Conservation (phyloP, 805 yeast species). For the Candida vartiovaarae region DNA sequence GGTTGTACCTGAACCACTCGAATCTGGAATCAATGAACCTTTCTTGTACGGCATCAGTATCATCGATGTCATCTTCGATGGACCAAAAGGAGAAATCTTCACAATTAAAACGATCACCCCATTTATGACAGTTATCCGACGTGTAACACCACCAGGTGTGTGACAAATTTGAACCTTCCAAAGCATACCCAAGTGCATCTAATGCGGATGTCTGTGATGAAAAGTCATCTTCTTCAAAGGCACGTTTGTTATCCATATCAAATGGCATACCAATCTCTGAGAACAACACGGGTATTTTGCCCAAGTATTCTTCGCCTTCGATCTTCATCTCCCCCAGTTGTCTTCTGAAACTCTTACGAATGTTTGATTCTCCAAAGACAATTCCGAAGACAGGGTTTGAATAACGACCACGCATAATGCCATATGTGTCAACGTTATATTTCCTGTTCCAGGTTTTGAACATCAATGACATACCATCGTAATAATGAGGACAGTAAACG, state of each 20-base stretch:
- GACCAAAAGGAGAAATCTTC: conserved; percentile 92
- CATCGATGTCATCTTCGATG: conserved; percentile 40
- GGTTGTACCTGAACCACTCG: conserved; percentile 1
- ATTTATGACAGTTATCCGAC: conserved; percentile 60
- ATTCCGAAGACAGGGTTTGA: conserved; percentile 64
- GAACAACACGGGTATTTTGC: conserved; percentile 69
- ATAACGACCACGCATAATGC: conserved; percentile 76
- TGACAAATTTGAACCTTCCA: conserved; percentile 66
- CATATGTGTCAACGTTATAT: conserved; percentile 85
- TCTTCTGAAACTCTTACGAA: conserved; percentile 59
- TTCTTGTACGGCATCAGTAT: background rate
- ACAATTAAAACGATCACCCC: conserved; percentile 92
- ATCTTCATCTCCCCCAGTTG: conserved; percentile 61
- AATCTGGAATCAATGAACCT: conserved; percentile 1
- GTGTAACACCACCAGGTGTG: conserved; percentile 87
- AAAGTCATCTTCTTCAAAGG: conserved; percentile 63
- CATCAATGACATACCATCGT: conserved; percentile 92
- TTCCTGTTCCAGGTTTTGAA: conserved; percentile 80
- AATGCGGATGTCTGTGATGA: conserved; percentile 71
- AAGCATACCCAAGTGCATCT: conserved; percentile 74
- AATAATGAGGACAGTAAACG: conserved; percentile 81
- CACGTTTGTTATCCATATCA: conserved; percentile 80
- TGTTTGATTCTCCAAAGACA: conserved; percentile 76
- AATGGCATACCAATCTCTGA: conserved; percentile 98
- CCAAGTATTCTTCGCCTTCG: conserved; percentile 60